Evolutionary conservation across 2,329 filamentous ascomycete species (phyloP).

Genomic region (Cytospora leucostoma): DNA sequence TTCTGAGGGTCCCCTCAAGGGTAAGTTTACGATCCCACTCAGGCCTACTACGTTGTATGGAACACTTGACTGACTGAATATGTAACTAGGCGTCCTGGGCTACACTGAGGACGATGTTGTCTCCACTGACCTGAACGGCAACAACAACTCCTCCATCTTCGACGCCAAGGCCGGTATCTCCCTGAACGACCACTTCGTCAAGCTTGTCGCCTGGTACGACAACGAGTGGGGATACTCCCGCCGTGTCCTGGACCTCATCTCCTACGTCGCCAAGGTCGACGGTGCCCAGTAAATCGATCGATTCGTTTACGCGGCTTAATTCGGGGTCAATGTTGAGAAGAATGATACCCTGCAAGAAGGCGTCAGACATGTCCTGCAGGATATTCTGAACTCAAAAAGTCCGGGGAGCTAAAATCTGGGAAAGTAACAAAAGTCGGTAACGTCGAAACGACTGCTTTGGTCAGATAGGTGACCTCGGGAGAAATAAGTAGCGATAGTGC

Average conservation of each 20-base stretch:
- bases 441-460: conserved; percentile 25
- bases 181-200: conserved; percentile 98
- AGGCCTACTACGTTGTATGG: conserved; percentile 1
- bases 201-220: conserved; percentile 98
- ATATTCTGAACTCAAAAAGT: conserved; percentile 9
- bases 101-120: conserved; percentile 98
- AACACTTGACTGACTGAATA: conserved; percentile 22
- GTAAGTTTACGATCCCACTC: conserved; percentile 49
- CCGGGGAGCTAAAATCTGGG: conserved; percentile 2
- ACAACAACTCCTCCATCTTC: conserved; percentile 95
- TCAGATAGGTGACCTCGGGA: conserved; percentile 16
- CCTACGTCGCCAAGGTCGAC: conserved; percentile 80
- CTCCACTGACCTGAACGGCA: conserved; percentile 90
- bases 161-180: conserved; percentile 99
- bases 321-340: conserved; percentile 9
- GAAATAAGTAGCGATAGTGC: conserved; percentile 16
- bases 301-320: conserved; percentile 20
- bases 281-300: conserved; percentile 48
- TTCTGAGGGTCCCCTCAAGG: conserved; percentile 81
- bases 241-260: conserved; percentile 81
- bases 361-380: background rate
- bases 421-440: conserved; percentile 27
- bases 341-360: conserved; percentile 1
- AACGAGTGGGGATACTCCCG: conserved; percentile 99
- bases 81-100: conserved; percentile 71